These are phyloP conservation scores for Sporothrix curviconia DNA, from an alignment of 2,329 filamentous ascomycete genomes.

Conservation along the genomic window DNA sequence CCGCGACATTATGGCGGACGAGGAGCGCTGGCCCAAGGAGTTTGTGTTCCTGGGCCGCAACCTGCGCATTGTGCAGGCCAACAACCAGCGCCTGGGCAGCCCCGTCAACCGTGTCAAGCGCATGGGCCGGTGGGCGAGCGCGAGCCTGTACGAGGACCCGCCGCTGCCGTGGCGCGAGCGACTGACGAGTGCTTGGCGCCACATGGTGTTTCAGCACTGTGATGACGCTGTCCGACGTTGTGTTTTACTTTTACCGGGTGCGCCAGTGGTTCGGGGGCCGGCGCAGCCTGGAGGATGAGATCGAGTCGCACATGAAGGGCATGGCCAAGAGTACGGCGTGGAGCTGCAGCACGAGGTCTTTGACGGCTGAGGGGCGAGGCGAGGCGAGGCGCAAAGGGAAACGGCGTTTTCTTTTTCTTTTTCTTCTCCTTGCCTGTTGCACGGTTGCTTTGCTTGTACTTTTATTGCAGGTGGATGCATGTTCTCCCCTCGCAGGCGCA, in stretches of 20 bases:
- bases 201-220: slow-evolving; percentile 78
- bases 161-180: slow-evolving; percentile 58
- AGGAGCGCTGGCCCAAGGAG: slow-evolving; percentile 82
- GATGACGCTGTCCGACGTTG: slow-evolving; percentile 67
- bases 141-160: slow-evolving; percentile 70
- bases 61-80: slow-evolving; percentile 85
- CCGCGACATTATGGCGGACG: slow-evolving; percentile 68
- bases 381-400: no score
- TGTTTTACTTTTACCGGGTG: slow-evolving; percentile 75
- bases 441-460: background rate
- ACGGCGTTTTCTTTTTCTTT: no score
- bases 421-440: background rate
- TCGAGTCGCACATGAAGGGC: slow-evolving; percentile 78
- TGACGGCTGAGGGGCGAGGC: slow-evolving; percentile 55
- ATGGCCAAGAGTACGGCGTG: slow-evolving; percentile 86
- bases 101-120: slow-evolving; percentile 92
- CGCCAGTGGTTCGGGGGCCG: slow-evolving; percentile 71
- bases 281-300: slow-evolving; percentile 86
- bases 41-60: slow-evolving; percentile 89
- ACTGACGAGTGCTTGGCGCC: slow-evolving; percentile 63
- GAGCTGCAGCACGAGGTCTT: slow-evolving; percentile 86
- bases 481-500: no score
- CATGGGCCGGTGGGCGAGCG: slow-evolving; percentile 82
- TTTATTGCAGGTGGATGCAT: background rate
- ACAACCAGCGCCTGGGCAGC: slow-evolving; percentile 83